A percentile compares a stretch with the other conserved stretches of the same genome.
These are phyloP conservation scores for Rossbeevera mucosa DNA, from an alignment of 768 basidiomycete species.

Conservation along the genomic window DNA sequence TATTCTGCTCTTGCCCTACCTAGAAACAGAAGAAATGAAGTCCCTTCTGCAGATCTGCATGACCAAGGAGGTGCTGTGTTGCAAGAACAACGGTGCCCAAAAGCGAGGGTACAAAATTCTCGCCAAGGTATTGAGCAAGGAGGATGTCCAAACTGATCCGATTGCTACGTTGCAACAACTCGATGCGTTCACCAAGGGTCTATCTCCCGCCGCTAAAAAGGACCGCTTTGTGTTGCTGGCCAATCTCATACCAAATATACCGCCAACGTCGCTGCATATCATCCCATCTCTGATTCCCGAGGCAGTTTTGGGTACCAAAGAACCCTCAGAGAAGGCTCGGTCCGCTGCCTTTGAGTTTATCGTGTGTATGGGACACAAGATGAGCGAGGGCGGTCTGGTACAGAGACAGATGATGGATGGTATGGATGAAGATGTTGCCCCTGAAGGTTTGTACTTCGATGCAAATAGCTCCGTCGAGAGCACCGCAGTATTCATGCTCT, in stretches of 20 bases:
- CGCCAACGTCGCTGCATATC: constrained; percentile 69
- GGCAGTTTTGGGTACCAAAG: constrained; percentile 92
- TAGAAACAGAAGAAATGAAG: constrained; percentile 56
- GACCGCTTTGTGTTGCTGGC: constrained; percentile 81
- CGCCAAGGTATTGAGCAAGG: constrained; percentile 63
- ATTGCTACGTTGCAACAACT: constrained; percentile 61
- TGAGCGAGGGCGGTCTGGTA: constrained; percentile 82
- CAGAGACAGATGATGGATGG: constrained; percentile 72
- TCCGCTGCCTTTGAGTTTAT: constrained; percentile 86
- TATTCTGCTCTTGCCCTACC: constrained; percentile 72
- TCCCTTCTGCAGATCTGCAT: constrained; percentile 68
- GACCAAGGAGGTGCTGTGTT: constrained; percentile 62
- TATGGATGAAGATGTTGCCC: constrained; percentile 68
- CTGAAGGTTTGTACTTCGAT: constrained; percentile 33
- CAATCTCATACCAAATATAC: constrained; percentile 62
- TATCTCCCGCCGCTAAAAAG: constrained; percentile 86
- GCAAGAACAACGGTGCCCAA: constrained; percentile 83
- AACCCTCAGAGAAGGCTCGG: constrained; percentile 90
- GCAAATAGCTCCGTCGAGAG: neutral
- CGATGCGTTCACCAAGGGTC: constrained; percentile 57
- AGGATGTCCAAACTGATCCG: constrained; percentile 50
- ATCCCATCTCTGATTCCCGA: constrained; percentile 90
- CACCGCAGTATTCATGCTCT: constrained; percentile 12
- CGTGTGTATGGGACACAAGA: constrained; percentile 88
- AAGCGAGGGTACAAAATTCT: constrained; percentile 94